Evolutionary conservation across 805 yeast species (phyloP), one percentile per base, ranked within the genome.

Genomic region (Candida taoyuanica): DNA sequence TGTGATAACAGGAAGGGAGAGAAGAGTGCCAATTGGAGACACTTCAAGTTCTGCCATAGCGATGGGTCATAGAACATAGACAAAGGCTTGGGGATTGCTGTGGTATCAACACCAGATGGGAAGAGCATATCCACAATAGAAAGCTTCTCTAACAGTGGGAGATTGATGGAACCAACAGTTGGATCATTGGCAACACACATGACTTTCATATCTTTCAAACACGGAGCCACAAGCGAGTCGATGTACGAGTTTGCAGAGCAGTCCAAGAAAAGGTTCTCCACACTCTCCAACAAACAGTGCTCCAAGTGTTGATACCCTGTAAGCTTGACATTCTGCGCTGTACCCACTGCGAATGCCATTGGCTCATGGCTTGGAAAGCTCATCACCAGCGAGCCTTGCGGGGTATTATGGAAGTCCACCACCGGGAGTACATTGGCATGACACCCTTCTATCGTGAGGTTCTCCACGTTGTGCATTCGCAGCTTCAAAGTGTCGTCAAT

Each of bases 351-450:
- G 15, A 44, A 11, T 21, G 34, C 40, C 26, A 34, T 37, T 2
- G 39, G 15, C 3, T 26, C 24, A 20, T 41, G 41, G 21, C 31
- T 31, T 12, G 38, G 28, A 31, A 37, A 41, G 18, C 16, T 29
- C 13, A 44, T n/a, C 0, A 37, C 20, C 7, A 44, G 40, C 2
- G 17, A 14, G 6, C 14, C 5, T 5, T 32, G 16, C 4, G 47
- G 47, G 2, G 30, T 19, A 2, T 13, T 5, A 13, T 14, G 11
- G 18, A 44, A 36, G 16, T 44, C 42, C 15, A 44, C 7, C 23
- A 28, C 40, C 5, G 15, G 17, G 13, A 44, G 25, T 9, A 40
- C 29, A 17, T 17, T 36, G 19, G 36, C 35, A 17, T 36, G 32
- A 14, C 38, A 35, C 2, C 18, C 20, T 3, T 35, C 15, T 8